Evolutionary conservation across 2,329 filamentous ascomycete species (phyloP).

Genomic region (Exophiala alcalophila): DNA sequence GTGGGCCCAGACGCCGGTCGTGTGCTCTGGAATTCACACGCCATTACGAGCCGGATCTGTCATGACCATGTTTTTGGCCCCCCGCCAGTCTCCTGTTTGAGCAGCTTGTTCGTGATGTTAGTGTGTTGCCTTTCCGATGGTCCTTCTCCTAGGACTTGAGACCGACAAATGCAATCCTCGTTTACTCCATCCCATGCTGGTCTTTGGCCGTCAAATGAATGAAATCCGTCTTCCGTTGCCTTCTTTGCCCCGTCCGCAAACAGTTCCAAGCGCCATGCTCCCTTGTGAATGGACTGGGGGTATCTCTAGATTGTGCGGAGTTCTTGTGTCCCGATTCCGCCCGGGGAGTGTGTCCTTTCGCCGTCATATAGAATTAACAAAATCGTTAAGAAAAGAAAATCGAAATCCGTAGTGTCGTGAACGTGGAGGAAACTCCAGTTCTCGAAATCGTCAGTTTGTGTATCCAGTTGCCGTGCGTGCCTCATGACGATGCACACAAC

Average conservation of each 20-base stretch:
- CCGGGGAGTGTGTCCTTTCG: constrained; percentile 5
- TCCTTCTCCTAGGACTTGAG: no score
- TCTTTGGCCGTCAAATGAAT: constrained; percentile 7
- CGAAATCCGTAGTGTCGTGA: neutral
- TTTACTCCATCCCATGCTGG: constrained; percentile 3
- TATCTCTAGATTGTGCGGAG: constrained; percentile 18
- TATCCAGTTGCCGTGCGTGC: neutral
- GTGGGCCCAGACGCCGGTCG: no score
- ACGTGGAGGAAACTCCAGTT: neutral
- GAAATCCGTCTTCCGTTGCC: neutral
- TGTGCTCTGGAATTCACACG: no score
- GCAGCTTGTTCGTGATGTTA: no score
- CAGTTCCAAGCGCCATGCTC: constrained; percentile 20
- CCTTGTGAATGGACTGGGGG: constrained; percentile 18
- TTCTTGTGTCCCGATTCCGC: constrained; percentile 4
- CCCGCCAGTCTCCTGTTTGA: no score
- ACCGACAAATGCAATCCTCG: no score
- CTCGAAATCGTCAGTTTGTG: neutral
- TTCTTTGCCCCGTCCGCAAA: constrained; percentile 4
- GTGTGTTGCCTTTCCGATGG: no score
- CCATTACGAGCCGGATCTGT: no score
- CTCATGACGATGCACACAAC: constrained; percentile 28
- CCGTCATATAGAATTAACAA: constrained; percentile 9
- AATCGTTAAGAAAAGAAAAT: constrained; percentile 10
- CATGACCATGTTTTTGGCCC: no score